Evolutionary conservation across 495 filamentous ascomycete species (phyloP), one percentile per base, ranked within the genome.

Genomic region (Podospora pseudopauciseta): DNA sequence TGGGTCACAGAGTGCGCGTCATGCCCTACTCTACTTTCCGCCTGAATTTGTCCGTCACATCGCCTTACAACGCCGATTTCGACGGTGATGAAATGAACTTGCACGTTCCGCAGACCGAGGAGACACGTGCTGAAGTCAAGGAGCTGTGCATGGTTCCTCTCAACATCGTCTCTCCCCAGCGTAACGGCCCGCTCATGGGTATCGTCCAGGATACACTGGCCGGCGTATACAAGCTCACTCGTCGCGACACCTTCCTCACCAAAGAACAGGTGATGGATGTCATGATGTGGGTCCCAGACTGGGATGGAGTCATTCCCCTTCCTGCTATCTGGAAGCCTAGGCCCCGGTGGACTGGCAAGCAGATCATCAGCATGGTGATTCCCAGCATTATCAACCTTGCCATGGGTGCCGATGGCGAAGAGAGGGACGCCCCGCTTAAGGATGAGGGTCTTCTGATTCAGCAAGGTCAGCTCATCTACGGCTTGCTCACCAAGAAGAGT

Each of bases 21-120:
- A 97, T 99, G 95, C 95, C 95, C 0, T 99, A 94, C 78, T 99
- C 95, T 3, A 99, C 95, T 1, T 99, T 99, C 83, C 87, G 95
- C 39, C 85, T 99, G 26, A 99, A 99, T 73, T 79, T 99, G 67
- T 99, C 95, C 1, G 95, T 99, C 72, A 99, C 95, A 0, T 94
- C 93, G 56, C 95, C 95, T 1, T 99, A 99, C 85, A 99, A 99
- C 79, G 95, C 95, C 58, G 95, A 99, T 88, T 99, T 99, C 75
- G 95, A 99, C 73, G 95, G 95, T 71, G 95, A 99, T 70, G 95
- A 99, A 78, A 99, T 99, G 95, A 99, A 99, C 73, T 78, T 99
- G 69, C 95, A 99, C 79, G 93, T 99, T 5, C 95, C 95, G 18
- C 95, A 99, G 76, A 99, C 96, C 2, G 95, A 98, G 80, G 95